Percentiles rank a stretch among this genome's conserved stretches.
Evolutionary conservation across 805 yeast species (phyloP).

Genomic region (Millerozyma acaciae): DNA sequence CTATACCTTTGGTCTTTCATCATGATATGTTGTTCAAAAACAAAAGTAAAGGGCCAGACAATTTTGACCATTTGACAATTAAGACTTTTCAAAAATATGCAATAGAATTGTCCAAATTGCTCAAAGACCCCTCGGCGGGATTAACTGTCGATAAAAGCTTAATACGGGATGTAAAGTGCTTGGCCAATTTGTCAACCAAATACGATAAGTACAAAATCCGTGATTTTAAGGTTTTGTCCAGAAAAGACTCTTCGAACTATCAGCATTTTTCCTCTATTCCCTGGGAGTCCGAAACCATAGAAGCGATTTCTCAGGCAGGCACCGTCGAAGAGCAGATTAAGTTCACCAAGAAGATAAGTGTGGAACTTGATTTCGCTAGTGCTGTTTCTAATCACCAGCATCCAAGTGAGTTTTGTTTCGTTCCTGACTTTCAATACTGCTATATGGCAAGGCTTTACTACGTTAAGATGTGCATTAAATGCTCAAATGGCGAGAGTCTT

Average conservation of each 20-base stretch:
- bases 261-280: constrained; percentile 11
- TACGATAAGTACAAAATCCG: constrained; percentile 24
- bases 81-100: constrained; percentile 30
- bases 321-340: constrained; percentile 12
- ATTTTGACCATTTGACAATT: constrained; percentile 29
- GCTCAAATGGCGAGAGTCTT: constrained; percentile 21
- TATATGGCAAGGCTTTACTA: constrained; percentile 32
- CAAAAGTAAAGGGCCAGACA: constrained; percentile 22
- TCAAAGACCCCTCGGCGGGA: constrained; percentile 18
- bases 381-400: constrained; percentile 13
- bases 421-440: constrained; percentile 40
- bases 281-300: constrained; percentile 16
- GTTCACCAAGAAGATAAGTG: constrained; percentile 18
- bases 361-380: constrained; percentile 24
- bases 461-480: constrained; percentile 21
- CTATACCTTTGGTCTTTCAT: constrained; percentile 33
- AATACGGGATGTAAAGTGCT: constrained; percentile 26
- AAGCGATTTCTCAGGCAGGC: constrained; percentile 5
- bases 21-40: constrained; percentile 35
- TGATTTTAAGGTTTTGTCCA: constrained; percentile 5
- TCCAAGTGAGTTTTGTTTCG: constrained; percentile 26
- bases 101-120: constrained; percentile 20
- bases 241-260: constrained; percentile 2
- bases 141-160: constrained; percentile 24
- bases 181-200: constrained; percentile 28